Conservation (phyloP, 805 yeast genomes). For the Candida takata region DNA sequence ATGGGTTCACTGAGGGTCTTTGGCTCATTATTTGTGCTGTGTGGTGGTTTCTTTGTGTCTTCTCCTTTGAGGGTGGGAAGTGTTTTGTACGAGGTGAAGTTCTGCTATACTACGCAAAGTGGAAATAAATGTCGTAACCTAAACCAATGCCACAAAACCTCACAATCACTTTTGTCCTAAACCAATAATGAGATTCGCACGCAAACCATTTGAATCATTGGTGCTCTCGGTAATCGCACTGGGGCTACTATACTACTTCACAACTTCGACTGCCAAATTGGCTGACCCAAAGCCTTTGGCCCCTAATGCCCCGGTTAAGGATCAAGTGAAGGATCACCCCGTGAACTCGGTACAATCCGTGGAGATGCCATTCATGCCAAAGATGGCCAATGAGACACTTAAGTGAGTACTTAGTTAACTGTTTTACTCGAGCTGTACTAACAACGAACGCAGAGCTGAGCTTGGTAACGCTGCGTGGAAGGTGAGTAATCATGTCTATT, state of each 20-base stretch:
- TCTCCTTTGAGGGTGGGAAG: no score
- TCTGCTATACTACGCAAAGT: no score
- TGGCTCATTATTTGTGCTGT: no score
- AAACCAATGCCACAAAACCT: no score
- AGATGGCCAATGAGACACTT: constrained; percentile 80
- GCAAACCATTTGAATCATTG: constrained; percentile 7
- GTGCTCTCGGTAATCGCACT: constrained; percentile 9
- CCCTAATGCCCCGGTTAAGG: constrained; percentile 6
- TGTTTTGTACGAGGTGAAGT: no score
- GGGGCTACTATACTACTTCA: constrained; percentile 13
- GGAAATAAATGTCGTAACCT: no score
- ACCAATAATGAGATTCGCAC: constrained; percentile 6
- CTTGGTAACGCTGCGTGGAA: constrained; percentile 90
- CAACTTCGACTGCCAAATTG: constrained; percentile 11
- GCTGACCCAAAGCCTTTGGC: constrained; percentile 23
- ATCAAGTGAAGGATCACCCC: background rate
- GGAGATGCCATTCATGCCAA: constrained; percentile 57
- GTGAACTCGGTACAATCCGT: background rate
- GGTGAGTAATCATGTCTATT: background rate
- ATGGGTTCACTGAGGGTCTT: constrained; percentile 3
- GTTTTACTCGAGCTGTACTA: no score
- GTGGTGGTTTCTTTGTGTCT: no score
- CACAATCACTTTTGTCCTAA: no score
- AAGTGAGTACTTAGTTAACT: no score
- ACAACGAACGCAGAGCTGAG: constrained; percentile 40